Evolutionary conservation across 306 rosid genomes (phyloP).

Genomic region (Casuarina equisetifolia): DNA sequence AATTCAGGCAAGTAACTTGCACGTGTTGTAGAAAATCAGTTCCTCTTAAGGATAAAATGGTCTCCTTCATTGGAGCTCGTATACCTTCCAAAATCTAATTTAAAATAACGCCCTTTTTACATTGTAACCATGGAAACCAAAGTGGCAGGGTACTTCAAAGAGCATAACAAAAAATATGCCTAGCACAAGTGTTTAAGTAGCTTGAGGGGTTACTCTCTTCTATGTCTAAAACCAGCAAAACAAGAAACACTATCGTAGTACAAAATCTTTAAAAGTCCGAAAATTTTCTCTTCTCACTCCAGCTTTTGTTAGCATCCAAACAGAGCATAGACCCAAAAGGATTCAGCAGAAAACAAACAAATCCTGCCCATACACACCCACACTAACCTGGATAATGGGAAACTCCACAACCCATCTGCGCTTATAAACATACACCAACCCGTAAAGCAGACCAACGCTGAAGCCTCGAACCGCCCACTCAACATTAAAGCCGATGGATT

Average conservation of each 20-base stretch:
- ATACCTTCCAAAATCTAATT: background rate
- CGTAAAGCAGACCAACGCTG: slow-evolving; percentile 60
- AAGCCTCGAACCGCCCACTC: slow-evolving; percentile 57
- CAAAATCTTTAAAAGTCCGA: background rate
- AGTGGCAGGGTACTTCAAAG: background rate
- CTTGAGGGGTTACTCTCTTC: background rate
- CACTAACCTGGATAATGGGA: slow-evolving; percentile 84
- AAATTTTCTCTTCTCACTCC: background rate
- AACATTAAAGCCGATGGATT: slow-evolving; percentile 14
- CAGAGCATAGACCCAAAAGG: background rate
- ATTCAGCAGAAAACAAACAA: background rate
- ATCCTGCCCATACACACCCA: background rate
- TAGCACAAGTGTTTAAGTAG: background rate
- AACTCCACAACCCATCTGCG: slow-evolving; percentile 81
- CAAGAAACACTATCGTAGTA: background rate
- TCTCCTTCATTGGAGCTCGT: background rate
- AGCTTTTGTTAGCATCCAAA: slow-evolving; percentile 9
- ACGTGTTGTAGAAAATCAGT: no score
- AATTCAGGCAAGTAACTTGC: no score
- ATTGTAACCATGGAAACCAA: background rate
- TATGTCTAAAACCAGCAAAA: background rate
- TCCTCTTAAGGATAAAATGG: background rate
- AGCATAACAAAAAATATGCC: background rate
- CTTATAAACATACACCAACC: slow-evolving; percentile 55
- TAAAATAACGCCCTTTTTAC: background rate